Conservation (phyloP, 495 filamentous ascomycete species). For the Talaromyces proteolyticus region DNA sequence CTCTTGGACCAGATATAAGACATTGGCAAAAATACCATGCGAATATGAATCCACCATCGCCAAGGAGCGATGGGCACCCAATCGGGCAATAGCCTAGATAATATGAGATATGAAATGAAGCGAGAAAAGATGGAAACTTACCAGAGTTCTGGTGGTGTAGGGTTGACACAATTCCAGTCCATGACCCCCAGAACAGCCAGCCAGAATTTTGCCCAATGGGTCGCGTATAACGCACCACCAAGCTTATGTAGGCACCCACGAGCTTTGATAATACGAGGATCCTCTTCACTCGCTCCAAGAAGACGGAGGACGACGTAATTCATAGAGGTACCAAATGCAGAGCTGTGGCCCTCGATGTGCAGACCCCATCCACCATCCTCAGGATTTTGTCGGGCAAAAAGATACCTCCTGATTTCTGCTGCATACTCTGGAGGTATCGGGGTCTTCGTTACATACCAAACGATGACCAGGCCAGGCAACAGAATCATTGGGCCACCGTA, state of each 20-base stretch:
- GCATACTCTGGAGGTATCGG: conserved; percentile 75
- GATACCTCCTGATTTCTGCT: conserved; percentile 89
- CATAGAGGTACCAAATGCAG: conserved; percentile 82
- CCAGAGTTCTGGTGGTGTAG: conserved; percentile 90
- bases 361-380: conserved; percentile 95
- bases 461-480: conserved; percentile 74
- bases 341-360: conserved; percentile 92
- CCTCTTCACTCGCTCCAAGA: conserved; percentile 82
- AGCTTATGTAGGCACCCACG: conserved; percentile 75
- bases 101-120: conserved; percentile 4
- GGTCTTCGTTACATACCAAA: conserved; percentile 89
- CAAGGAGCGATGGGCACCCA: conserved; percentile 94
- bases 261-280: conserved; percentile 82
- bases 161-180: conserved; percentile 90
- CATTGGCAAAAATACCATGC: conserved; percentile 89
- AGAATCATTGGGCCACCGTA: conserved; percentile 92
- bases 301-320: conserved; percentile 85
- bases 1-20: conserved; percentile 78
- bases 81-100: conserved; percentile 70
- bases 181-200: conserved; percentile 76
- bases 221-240: conserved; percentile 76
- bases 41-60: conserved; percentile 99
- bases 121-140: conserved; percentile 16
- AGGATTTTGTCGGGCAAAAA: conserved; percentile 80
- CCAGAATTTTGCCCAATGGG: conserved; percentile 97